phyloP scores from a whole-genome alignment of 768 basidiomycete genomes.

The Trametes elegans region DNA sequence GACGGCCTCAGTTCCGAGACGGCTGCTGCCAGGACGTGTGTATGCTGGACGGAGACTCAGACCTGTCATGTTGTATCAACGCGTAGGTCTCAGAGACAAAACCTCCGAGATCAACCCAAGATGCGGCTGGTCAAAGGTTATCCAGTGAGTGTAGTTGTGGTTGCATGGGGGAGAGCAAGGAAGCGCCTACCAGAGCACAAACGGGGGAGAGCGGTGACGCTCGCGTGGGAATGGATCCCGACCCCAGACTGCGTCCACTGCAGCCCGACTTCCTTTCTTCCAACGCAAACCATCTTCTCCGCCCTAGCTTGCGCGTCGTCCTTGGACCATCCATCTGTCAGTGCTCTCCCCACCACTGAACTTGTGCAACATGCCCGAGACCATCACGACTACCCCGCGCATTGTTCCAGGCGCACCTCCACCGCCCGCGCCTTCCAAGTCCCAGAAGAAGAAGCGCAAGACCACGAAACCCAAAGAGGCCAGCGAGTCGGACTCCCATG shows the following conservation, averaged over 20 bases:
- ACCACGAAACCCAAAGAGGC: constrained; percentile 39
- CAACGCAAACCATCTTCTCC: constrained; percentile 2
- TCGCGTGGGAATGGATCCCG: constrained; percentile 17
- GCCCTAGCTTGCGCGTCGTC: constrained; percentile 3
- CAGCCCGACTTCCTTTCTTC: background rate
- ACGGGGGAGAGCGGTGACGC: constrained; percentile 8
- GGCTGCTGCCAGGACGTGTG: too few relatives aligned
- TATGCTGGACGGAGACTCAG: too few relatives aligned
- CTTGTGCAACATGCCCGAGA: constrained; percentile 35
- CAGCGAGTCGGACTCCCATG: constrained; percentile 48
- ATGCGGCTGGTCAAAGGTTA: too few relatives aligned
- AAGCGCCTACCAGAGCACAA: too few relatives aligned
- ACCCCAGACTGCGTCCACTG: background rate
- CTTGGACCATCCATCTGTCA: background rate
- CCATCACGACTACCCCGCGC: constrained; percentile 38
- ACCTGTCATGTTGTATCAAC: too few relatives aligned
- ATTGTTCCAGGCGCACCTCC: constrained; percentile 79
- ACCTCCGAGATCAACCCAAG: too few relatives aligned
- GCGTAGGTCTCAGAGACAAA: too few relatives aligned
- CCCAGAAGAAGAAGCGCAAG: constrained; percentile 64
- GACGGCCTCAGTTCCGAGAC: too few relatives aligned
- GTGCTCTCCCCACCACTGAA: background rate
- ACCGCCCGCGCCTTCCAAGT: constrained; percentile 55
- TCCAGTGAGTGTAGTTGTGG: background rate
- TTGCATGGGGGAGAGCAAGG: constrained; percentile 1